phyloP scores from a whole-genome alignment of 2,329 filamentous ascomycete species.

The Trichophyton schoenleinii region DNA sequence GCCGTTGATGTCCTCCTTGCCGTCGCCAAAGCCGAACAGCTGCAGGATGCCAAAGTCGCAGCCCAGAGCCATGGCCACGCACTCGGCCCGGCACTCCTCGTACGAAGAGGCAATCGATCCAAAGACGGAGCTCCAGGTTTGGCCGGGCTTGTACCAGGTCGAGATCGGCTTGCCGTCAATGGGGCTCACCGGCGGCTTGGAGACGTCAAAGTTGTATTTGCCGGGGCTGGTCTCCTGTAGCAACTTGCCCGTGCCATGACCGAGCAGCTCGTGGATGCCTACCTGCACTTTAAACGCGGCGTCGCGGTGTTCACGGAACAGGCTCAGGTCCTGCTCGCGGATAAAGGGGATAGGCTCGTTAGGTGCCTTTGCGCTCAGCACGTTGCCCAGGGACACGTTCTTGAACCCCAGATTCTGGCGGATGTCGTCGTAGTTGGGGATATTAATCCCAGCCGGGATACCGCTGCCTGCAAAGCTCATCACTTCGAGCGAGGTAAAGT shows the following conservation, averaged over 20 bases:
- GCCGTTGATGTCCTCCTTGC: conserved; percentile 55
- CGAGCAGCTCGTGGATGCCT: conserved; percentile 77
- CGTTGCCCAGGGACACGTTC: conserved; percentile 76
- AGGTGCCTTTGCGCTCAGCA: conserved; percentile 78
- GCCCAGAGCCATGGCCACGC: conserved; percentile 79
- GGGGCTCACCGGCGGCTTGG: conserved; percentile 70
- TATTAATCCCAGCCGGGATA: conserved; percentile 49
- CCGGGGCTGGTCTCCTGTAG: conserved; percentile 77
- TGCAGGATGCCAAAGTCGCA: conserved; percentile 81
- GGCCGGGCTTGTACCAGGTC: conserved; percentile 86
- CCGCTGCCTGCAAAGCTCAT: conserved; percentile 61
- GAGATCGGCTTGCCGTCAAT: conserved; percentile 63
- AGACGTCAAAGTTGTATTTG: conserved; percentile 74
- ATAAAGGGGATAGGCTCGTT: conserved; percentile 92
- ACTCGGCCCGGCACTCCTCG: conserved; percentile 89
- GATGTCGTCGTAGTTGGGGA: conserved; percentile 48
- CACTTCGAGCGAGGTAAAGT: conserved; percentile 91
- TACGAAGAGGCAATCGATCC: conserved; percentile 77
- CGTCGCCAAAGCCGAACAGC: conserved; percentile 85
- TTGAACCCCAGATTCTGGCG: conserved; percentile 54
- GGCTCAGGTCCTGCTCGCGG: conserved; percentile 57
- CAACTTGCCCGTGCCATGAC: conserved; percentile 87
- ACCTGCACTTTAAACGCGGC: conserved; percentile 90
- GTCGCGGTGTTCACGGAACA: conserved; percentile 76
- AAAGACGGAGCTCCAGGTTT: conserved; percentile 91